Base-by-base conservation (phyloP, 345 rosid species). In the Eucalyptus paniculata region DNA sequence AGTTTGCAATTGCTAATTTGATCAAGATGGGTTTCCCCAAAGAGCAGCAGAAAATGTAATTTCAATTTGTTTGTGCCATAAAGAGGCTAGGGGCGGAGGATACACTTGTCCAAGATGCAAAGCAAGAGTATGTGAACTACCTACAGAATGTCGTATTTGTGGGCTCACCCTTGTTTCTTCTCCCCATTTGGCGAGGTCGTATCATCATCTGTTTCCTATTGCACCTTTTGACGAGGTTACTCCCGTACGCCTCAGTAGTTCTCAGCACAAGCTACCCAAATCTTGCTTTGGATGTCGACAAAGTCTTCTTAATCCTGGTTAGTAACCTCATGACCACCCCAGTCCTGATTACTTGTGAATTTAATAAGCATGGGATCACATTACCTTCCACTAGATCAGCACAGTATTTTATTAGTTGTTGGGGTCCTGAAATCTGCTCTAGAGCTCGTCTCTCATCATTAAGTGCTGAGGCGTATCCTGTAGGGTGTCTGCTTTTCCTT, bases 141-240 rank as follows among this genome's bases (percentile, higher is more conserved):
- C 98, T 67, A 95, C 97, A 8, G 99, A 98, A 93, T 98, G 99
- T 69, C 88, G 96, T 72, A 91, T 97, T 32, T 97, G 99, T 67
- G 99, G 99, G 44, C 92, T 96, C 90, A 96, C 99, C 62, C 98
- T 97, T 88, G 99, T 98, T 90, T 98, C 99, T 47, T 97, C 99
- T 4, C 99, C 98, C 23, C 99, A 95, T 95, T 91, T 98, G 89
- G 99, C 99, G 4, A 95, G 99, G 93, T 98, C 99, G 21, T 97
- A 98, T 88, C 99, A 96, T 93, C 99, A 98, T 91, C 96, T 98
- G 88, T 98, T 97, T 92, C 99, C 99, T 19, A 96, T 97, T 65
- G 92, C 95, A 60, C 97, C 96, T 72, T 98, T 97, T 90, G 95
- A 94, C 50, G 99, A 97, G 90, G 94, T 94, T 72, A 89, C 94